These are phyloP conservation scores for Zygnema circumcarinatum DNA, from an alignment of 139 green algal species.

Conservation along the genomic window DNA sequence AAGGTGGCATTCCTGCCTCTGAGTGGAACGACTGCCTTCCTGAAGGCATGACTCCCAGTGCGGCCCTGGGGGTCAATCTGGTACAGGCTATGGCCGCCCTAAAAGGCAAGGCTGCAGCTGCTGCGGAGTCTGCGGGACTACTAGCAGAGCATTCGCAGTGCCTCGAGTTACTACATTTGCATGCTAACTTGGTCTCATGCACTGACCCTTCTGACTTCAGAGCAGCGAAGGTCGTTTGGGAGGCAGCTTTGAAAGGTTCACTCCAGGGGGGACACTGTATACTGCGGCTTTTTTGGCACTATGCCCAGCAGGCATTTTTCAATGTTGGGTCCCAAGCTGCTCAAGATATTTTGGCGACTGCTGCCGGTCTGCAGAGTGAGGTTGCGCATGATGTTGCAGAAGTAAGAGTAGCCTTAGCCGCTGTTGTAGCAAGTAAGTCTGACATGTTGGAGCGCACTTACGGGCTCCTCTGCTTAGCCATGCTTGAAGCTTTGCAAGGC, in stretches of 20 bases:
- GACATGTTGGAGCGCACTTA: not conserved
- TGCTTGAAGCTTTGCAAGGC: not conserved
- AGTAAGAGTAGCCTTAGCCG: not conserved
- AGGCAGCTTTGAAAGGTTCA: not conserved
- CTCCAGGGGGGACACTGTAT: not conserved
- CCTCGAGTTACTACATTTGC: not conserved
- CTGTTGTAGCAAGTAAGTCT: not conserved
- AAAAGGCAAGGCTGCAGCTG: not conserved
- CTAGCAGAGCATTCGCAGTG: not conserved
- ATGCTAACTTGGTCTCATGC: not conserved
- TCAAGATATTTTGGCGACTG: not conserved
- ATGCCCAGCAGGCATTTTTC: not conserved
- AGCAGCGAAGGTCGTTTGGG: not conserved
- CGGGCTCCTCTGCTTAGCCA: not conserved
- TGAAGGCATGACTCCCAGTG: not conserved
- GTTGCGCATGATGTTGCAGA: not conserved
- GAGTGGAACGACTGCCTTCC: not conserved
- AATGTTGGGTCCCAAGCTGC: not conserved
- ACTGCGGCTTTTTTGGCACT: not conserved
- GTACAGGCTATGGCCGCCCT: not conserved
- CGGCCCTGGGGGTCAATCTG: not conserved
- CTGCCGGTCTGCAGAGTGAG: not conserved
- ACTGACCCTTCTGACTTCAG: not conserved
- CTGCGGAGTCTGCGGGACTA: not conserved
- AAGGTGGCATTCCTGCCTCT: not conserved